Base-by-base conservation (phyloP, 2,329 filamentous ascomycete genomes). In the Lomentospora prolificans region DNA sequence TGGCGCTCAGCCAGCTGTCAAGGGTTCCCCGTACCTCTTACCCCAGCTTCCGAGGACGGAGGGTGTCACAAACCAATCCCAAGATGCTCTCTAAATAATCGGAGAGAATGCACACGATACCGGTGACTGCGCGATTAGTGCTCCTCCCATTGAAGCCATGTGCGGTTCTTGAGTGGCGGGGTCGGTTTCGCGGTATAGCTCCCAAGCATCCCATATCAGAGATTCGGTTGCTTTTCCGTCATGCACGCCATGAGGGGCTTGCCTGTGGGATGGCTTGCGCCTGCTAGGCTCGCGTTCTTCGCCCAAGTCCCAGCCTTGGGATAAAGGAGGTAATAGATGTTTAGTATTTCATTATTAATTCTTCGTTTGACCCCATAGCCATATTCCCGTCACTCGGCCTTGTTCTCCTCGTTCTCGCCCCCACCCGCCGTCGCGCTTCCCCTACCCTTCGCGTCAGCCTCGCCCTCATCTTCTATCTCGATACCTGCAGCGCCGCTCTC, bases 401-500 rank as follows among this genome's bases (percentile, higher is more conserved):
- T 48, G n/a, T 25, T 31, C 31, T 30, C 31, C 10, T n/a, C 12
- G 17, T 31, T 17, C 12, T 51, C 48, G 14, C 24, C 24, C 14
- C 22, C 14, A 7, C 48, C 19, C 48, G 10, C 48, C 48, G 48
- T 31, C 17, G n/a, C 53, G n/a, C 25, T 55, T 7, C 33, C 51
- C 33, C 44, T 24, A 6, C 31, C 53, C 53, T 55, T 55, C 4
- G 4, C 31, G 10, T 36, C 46, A 3, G 10, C 44, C 19, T 56
- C 33, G 9, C 9, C 55, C 30, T 44, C 50, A 22, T 65, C 72
- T 30, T 66, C 66, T 28, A 76, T 60, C 58, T 73, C 68, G 3
- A 75, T 66, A 1, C 66, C 68, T 31, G 66, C 69, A 1, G 72
- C 68, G 0, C 64, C 68, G 1, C 58, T 56, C 64, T 19, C 64